Evolutionary conservation across 352 stramenopile species (phyloP).

Genomic region (Phytophthora pisi): DNA sequence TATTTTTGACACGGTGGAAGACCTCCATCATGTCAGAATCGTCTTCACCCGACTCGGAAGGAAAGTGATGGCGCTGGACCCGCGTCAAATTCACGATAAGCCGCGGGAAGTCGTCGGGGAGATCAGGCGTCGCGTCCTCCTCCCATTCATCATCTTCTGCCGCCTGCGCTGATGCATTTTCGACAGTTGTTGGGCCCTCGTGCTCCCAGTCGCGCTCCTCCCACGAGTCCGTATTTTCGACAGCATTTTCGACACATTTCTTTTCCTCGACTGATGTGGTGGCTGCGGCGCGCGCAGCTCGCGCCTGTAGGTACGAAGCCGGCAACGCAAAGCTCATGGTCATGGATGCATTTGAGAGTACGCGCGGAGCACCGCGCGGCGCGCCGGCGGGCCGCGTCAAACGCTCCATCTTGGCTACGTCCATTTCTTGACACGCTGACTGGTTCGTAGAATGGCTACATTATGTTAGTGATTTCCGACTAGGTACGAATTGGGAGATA

Average conservation of each 20-base stretch:
- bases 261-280: not conserved
- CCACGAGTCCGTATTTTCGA: conserved; percentile 45
- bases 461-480: not conserved
- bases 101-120: conserved; percentile 74
- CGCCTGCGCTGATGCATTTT: not conserved
- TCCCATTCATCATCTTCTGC: conserved; percentile 41
- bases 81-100: conserved; percentile 72
- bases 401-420: conserved; percentile 45
- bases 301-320: conserved; percentile 25
- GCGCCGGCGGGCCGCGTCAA: conserved; percentile 38
- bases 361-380: conserved; percentile 21
- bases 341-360: conserved; percentile 50
- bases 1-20: conserved; percentile 53
- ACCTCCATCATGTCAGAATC: conserved; percentile 43
- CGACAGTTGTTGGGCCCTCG: not conserved
- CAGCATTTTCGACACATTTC: conserved; percentile 18
- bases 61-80: conserved; percentile 61
- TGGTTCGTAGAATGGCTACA: conserved; percentile 9
- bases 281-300: conserved; percentile 12
- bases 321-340: conserved; percentile 55
- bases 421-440: conserved; percentile 23
- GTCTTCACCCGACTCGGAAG: conserved; percentile 25
- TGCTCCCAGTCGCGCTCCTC: conserved; percentile 56
- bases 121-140: conserved; percentile 34
- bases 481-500: not conserved